These are phyloP conservation scores for Elaeis oleifera DNA, from an alignment of 202 grass and related monocot genomes.

Conservation along the genomic window DNA sequence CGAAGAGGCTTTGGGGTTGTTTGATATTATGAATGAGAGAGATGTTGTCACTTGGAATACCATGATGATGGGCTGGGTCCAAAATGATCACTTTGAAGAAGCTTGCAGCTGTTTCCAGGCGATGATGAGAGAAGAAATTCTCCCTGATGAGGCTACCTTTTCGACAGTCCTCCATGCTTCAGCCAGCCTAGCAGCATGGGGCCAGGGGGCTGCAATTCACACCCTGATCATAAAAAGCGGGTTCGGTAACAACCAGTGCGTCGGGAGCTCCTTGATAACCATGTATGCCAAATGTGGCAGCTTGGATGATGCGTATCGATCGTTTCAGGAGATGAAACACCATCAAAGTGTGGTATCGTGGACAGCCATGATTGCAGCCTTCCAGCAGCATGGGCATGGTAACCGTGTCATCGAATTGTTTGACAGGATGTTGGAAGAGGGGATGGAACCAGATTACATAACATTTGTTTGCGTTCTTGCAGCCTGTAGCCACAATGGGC, in stretches of 20 bases:
- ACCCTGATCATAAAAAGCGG: conserved; percentile 36
- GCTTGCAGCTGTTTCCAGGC: conserved; percentile 33
- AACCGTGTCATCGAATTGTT: conserved; percentile 28
- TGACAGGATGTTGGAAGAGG: conserved; percentile 27
- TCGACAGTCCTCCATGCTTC: conserved; percentile 35
- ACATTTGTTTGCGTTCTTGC: conserved; percentile 56
- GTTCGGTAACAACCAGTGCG: conserved; percentile 17
- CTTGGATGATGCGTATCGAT: conserved; percentile 25
- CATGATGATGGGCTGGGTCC: conserved; percentile 34
- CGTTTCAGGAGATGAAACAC: conserved; percentile 27
- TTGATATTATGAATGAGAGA: conserved; percentile 22
- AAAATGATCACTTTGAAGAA: conserved; percentile 8
- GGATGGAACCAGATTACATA: conserved; percentile 40
- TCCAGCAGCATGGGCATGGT: conserved; percentile 51
- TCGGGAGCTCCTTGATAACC: conserved; percentile 33
- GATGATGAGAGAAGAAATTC: conserved; percentile 29
- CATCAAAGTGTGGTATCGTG: conserved; percentile 29
- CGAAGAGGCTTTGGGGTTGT: conserved; percentile 25
- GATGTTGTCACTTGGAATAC: conserved; percentile 51
- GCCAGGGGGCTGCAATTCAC: conserved; percentile 35
- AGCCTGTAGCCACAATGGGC: conserved; percentile 41
- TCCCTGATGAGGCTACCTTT: conserved; percentile 41
- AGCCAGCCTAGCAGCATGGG: conserved; percentile 21
- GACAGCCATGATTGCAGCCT: conserved; percentile 51
- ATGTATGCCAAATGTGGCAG: conserved; percentile 49